Conservation (phyloP, 176 grass and related monocot species). For the Ensete glaucum region DNA sequence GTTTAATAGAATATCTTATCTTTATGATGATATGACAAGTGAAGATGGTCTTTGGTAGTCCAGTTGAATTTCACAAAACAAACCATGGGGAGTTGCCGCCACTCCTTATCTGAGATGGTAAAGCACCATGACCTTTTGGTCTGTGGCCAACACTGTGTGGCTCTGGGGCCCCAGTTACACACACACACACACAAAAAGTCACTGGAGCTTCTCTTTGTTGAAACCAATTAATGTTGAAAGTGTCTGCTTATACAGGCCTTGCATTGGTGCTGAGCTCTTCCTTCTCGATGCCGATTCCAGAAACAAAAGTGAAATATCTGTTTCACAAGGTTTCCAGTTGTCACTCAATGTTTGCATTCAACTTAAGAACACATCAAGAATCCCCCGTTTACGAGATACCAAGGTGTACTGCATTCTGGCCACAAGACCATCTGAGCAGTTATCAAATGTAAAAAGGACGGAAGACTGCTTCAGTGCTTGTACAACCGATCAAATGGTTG, state of each 20-base stretch:
- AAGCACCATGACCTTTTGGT: not conserved
- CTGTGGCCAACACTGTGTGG: not conserved
- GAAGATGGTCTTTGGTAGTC: not conserved
- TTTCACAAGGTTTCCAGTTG: constrained; percentile 45
- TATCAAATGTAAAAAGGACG: constrained; percentile 14
- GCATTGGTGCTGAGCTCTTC: constrained; percentile 62
- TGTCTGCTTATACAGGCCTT: constrained; percentile 46
- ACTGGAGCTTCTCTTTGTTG: not conserved
- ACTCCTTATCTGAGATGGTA: not conserved
- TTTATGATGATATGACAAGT: not conserved
- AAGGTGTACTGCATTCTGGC: constrained; percentile 56
- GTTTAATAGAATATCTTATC: not conserved
- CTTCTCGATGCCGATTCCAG: constrained; percentile 34
- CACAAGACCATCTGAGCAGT: constrained; percentile 19
- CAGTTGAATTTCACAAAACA: not conserved
- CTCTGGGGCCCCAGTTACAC: too few relatives aligned
- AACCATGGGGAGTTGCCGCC: not conserved
- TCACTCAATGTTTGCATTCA: constrained; percentile 65
- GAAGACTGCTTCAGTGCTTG: constrained; percentile 29
- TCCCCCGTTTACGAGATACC: constrained; percentile 10
- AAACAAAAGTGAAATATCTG: constrained; percentile 35
- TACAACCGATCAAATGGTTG: constrained; percentile 36
- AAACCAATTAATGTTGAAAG: not conserved
- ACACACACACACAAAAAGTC: too few relatives aligned
- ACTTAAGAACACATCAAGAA: constrained; percentile 36